phyloP scores from a whole-genome alignment of 768 basidiomycete species.

The Tulasnella sp. region DNA sequence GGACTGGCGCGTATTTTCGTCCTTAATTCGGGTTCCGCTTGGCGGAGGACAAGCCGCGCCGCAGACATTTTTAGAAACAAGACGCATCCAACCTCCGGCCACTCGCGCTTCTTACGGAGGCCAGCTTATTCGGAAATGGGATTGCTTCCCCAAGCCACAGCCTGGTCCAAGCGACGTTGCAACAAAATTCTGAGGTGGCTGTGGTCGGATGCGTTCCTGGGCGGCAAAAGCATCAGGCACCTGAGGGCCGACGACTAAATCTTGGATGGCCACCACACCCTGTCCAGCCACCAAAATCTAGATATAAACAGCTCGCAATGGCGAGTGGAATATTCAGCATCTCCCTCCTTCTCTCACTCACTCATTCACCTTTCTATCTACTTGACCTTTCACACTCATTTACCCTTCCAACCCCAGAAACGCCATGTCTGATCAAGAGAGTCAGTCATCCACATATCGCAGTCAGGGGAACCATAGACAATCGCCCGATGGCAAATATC shows the following conservation, averaged over 20 bases:
- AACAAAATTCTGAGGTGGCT: not conserved
- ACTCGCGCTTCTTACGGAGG: no score
- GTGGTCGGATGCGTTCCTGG: not conserved
- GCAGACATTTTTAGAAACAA: no score
- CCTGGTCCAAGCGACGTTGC: not conserved
- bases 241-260: no score
- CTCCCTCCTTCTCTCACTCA: not conserved
- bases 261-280: no score
- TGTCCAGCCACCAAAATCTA: not conserved
- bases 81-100: no score
- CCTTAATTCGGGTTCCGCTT: no score
- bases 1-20: no score
- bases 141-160: no score
- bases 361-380: not conserved
- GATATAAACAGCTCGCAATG: not conserved
- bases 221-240: not conserved
- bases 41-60: no score
- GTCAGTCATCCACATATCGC: not conserved
- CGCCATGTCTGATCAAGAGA: not conserved
- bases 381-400: not conserved
- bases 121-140: no score
- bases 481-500: not conserved
- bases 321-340: not conserved
- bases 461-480: not conserved
- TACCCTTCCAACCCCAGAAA: not conserved